Conservation (phyloP, 1,139 yeast genomes). For the Candida sanyaensis region DNA sequence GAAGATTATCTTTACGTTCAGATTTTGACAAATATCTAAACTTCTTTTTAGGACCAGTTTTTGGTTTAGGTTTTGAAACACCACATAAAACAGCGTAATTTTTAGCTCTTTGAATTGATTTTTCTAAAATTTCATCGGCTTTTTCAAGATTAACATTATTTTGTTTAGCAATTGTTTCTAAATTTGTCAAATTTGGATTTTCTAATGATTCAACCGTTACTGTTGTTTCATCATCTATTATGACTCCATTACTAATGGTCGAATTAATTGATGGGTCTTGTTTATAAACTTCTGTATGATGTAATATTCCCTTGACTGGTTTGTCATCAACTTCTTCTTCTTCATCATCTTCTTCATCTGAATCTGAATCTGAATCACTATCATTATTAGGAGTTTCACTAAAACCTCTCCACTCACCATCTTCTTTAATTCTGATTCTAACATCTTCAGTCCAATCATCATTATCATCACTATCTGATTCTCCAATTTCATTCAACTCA, state of each 20-base stretch:
- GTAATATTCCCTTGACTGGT: slow-evolving; percentile 39
- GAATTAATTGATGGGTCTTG: slow-evolving; percentile 34
- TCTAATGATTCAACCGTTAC: slow-evolving; percentile 62
- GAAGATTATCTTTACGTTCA: slow-evolving; percentile 69
- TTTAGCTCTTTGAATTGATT: slow-evolving; percentile 68
- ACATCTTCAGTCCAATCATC: slow-evolving; percentile 15
- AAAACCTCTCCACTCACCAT: slow-evolving; percentile 14
- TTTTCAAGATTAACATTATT: slow-evolving; percentile 65
- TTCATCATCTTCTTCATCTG: slow-evolving; percentile 13
- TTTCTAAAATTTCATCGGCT: slow-evolving; percentile 61
- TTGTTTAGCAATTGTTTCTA: slow-evolving; percentile 57
- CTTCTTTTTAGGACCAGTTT: slow-evolving; percentile 56
- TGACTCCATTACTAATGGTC: slow-evolving; percentile 55
- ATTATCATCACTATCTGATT: slow-evolving; percentile 18
- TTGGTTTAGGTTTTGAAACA: slow-evolving; percentile 36
- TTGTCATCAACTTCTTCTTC: slow-evolving; percentile 13
- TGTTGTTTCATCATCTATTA: slow-evolving; percentile 33
- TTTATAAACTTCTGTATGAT: slow-evolving; percentile 45
- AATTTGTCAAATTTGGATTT: slow-evolving; percentile 32
- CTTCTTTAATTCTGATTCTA: slow-evolving; percentile 11
- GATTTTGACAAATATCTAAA: slow-evolving; percentile 81
- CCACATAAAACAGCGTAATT: slow-evolving; percentile 71
- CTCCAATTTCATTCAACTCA: no score
- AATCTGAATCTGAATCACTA: slow-evolving; percentile 6
- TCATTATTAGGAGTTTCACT: slow-evolving; percentile 9